Evolutionary conservation across 2,329 filamentous ascomycete species (phyloP), one percentile per base, ranked within the genome.

Genomic region (Aspergillus sp.): DNA sequence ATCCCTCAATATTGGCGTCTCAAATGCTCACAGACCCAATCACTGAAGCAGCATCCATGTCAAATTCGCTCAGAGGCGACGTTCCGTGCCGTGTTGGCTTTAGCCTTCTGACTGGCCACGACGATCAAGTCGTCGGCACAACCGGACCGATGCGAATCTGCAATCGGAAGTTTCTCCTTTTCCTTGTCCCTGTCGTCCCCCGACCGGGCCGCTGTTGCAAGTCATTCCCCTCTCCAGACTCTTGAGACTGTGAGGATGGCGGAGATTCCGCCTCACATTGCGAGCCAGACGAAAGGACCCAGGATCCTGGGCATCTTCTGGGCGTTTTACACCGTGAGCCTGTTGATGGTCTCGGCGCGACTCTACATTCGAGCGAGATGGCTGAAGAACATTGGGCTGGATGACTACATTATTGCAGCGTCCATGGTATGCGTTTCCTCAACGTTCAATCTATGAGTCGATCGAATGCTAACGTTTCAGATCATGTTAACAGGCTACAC

Each of bases 341-440:
- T 71, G 3, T 1, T 75, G 4, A 72, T 79, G 22, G 74, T 77
- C 4, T 43, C 56, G 3, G 71, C 73, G 0, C 69, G 78, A 6
- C 59, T 80, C 7, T 79, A 72, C 31, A 73, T 75, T 38, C 70
- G 77, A 19, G 60, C 57, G 3, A 52, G 60, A 11, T 67, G 79
- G 28, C 63, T 75, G 46, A 69, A 68, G 13, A 76, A 73, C 31
- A 60, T 78, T 15, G 72, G 75, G 1, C 55, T 71, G 7, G 78
- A 81, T 52, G 78, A 80, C 59, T 78, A 71, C 38, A 59, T 80
- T 22, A 79, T 79, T 58, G 60, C 72, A 0, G 19, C 67, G 2
- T 72, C 76, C 1, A 67, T 76, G 65, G 76, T 77, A 59, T 31
- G 45, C 57, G 28, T 17, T 8, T 48, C 51, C 77, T 17, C 31